A percentile compares a stretch with the other conserved stretches of the same genome.
Evolutionary conservation across 2,329 filamentous ascomycete species (phyloP).

Genomic region (Corynespora cassiicola): DNA sequence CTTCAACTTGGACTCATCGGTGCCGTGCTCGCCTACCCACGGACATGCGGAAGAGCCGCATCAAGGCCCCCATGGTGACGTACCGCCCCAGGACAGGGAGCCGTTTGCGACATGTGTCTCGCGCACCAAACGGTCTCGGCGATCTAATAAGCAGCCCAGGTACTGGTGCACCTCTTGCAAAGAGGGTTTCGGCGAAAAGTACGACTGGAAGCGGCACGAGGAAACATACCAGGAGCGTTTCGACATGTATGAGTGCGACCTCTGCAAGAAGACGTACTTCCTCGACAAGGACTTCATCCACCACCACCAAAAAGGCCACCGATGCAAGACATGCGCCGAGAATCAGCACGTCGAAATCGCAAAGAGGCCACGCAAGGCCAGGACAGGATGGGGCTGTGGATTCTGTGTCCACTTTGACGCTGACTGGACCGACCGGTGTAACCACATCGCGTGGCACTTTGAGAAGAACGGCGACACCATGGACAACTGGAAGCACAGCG

Average conservation of each 20-base stretch:
- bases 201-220: slow-evolving; percentile 73
- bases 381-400: slow-evolving; percentile 71
- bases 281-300: slow-evolving; percentile 70
- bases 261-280: slow-evolving; percentile 70
- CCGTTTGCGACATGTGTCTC: slow-evolving; percentile 38
- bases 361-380: slow-evolving; percentile 23
- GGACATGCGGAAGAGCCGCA: slow-evolving; percentile 10
- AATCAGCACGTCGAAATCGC: slow-evolving; percentile 53
- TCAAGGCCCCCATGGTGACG: slow-evolving; percentile 16
- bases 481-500: slow-evolving; percentile 69
- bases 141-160: slow-evolving; percentile 26
- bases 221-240: slow-evolving; percentile 71
- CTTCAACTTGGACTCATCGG: slow-evolving; percentile 8
- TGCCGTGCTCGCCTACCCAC: slow-evolving; percentile 3
- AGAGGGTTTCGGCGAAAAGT: slow-evolving; percentile 69
- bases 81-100: slow-evolving; percentile 19
- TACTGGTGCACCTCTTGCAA: slow-evolving; percentile 55
- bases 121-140: slow-evolving; percentile 25
- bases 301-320: slow-evolving; percentile 67
- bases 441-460: slow-evolving; percentile 71
- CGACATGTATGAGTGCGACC: slow-evolving; percentile 68
- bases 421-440: slow-evolving; percentile 67
- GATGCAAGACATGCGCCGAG: slow-evolving; percentile 66
- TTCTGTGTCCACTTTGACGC: slow-evolving; percentile 69
- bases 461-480: slow-evolving; percentile 60